Base-by-base conservation (phyloP, 768 basidiomycete species). In the Agrocybe chaxingu region DNA sequence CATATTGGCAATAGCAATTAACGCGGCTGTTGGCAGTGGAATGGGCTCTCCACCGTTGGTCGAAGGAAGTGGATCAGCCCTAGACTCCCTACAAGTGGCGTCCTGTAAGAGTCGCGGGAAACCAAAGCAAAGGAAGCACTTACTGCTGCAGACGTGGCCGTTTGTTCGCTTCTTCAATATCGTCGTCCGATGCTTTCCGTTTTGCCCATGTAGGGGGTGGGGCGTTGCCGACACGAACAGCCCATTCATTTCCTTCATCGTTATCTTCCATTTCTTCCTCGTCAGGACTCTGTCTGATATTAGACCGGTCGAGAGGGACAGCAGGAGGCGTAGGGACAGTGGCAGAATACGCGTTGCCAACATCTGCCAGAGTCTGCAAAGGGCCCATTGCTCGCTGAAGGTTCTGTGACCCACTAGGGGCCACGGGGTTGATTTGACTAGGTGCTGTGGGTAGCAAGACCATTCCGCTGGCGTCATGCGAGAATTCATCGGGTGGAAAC, bases 171-270 rank as follows among this genome's bases (percentile, higher is more conserved):
- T 52, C 59, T n/a, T 36, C 35, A 2, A 63, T 63, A 24, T 61
- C 61, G 3, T 66, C 67, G 41, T 78, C 75, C 34, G 45, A 66
- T 16, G 68, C 62, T 53, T 76, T 81, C 31, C 84, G 72, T 62
- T 89, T 88, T 2, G 74, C 81, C 89, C 89, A 91, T 13, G 67
- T 19, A 1, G 89, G 89, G 10, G 84, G 82, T 13, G 84, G 75
- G 12, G 71, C 78, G 56, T 78, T 69, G 2, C 88, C 85, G 37
- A 86, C 72, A 43, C 76, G 78, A 31, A 90, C 74, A 39, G 70
- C 73, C 89, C 89, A 92, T 45, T 84, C 85, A 29, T 67, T 64
- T n/a, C 84, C 75, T 30, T 78, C 73, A 13, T 62, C 63, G 8
- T 19, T 47, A 39, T 83, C 85, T 29, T 80, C 84, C 74, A 84